A percentile compares a stretch with the other conserved stretches of the same genome.
Conservation (phyloP, 2,329 filamentous ascomycete species). For the Penicillium paneum region DNA sequence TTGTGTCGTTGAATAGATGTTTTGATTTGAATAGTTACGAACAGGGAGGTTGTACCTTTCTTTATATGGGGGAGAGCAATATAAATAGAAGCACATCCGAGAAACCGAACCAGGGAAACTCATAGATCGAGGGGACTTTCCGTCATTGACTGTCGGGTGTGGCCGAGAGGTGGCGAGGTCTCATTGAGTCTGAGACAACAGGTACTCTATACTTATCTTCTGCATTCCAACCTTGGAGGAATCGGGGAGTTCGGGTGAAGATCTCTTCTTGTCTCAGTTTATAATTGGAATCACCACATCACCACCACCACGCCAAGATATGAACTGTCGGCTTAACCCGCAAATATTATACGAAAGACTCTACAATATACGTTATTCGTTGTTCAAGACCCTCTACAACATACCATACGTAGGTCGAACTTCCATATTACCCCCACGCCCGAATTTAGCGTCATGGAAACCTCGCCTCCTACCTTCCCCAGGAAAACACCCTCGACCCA, state of each 20-base stretch:
- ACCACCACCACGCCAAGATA: background rate
- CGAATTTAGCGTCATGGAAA: background rate
- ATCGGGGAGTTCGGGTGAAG: background rate
- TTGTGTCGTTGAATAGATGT: background rate
- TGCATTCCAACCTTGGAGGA: background rate
- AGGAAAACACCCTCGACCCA: background rate
- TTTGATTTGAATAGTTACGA: background rate
- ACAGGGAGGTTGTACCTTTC: background rate
- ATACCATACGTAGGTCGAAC: background rate
- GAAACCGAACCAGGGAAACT: background rate
- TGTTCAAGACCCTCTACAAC: background rate
- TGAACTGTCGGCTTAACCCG: background rate
- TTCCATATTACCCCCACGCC: background rate
- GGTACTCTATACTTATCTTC: background rate
- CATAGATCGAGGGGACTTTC: background rate
- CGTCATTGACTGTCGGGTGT: constrained; percentile 1
- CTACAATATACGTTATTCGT: background rate
- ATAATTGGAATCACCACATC: background rate
- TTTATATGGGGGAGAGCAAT: background rate
- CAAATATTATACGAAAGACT: background rate
- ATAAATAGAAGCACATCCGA: constrained; percentile 1
- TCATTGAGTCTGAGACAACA: constrained; percentile 11
- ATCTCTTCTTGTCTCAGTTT: background rate
- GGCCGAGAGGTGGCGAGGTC: constrained; percentile 6
- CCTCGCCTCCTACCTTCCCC: background rate